These are phyloP conservation scores for Xylaria longipes DNA, from an alignment of 495 filamentous ascomycete genomes.

Conservation along the genomic window DNA sequence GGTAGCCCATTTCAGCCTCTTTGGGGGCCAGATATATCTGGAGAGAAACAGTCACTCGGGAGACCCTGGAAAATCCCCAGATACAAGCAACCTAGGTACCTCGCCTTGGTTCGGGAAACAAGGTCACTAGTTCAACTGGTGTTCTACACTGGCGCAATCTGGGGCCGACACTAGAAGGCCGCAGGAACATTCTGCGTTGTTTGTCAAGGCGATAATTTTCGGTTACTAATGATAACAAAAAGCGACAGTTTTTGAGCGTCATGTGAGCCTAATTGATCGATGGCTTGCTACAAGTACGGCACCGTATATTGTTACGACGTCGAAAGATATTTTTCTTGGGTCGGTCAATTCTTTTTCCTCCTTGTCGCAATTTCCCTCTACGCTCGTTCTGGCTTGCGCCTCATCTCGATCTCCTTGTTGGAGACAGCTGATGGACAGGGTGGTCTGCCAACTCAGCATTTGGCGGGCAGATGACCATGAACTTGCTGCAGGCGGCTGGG, in stretches of 20 bases:
- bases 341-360: conserved; percentile 13
- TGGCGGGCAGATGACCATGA: conserved; percentile 31
- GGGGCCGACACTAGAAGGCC: neutral
- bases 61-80: neutral
- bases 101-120: neutral
- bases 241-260: neutral
- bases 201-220: neutral
- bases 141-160: neutral
- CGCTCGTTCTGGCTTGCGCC: conserved; percentile 21
- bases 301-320: neutral
- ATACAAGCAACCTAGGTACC: conserved; percentile 6
- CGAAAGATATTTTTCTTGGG: neutral
- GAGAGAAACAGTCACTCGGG: neutral
- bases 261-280: conserved; percentile 14
- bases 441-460: conserved; percentile 32
- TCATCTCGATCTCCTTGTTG: conserved; percentile 20
- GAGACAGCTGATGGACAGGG: conserved; percentile 32
- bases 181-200: neutral
- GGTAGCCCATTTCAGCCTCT: conserved; percentile 26
- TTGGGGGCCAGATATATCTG: conserved; percentile 9
- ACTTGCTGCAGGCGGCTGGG: conserved; percentile 26
- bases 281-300: conserved; percentile 8
- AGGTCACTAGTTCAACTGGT: neutral
- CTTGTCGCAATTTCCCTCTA: neutral
- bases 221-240: conserved; percentile 9